phyloP scores from a whole-genome alignment of 192 early-diverging fungal species.

The Coemansia sp. region DNA sequence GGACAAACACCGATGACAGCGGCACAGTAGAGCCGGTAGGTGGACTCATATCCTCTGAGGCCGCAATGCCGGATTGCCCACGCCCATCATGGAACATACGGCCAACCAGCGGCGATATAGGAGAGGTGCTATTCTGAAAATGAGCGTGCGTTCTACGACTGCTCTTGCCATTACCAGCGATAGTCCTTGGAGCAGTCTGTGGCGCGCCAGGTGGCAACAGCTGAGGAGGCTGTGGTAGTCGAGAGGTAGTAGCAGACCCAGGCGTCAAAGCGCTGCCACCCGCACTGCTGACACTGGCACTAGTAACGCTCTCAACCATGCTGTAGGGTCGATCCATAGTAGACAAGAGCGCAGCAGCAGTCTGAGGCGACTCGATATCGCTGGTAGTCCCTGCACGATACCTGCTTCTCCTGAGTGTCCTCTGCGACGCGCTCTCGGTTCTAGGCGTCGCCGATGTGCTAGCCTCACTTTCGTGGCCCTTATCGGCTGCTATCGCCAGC shows the following conservation, averaged over 20 bases:
- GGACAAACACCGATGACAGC: slow-evolving; percentile 16
- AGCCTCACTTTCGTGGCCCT: slow-evolving; percentile 10
- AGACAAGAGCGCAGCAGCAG: slow-evolving; percentile 15
- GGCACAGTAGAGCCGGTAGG: not conserved
- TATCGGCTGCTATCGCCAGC: not conserved
- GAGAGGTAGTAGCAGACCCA: slow-evolving; percentile 2
- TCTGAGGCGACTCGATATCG: slow-evolving; percentile 47
- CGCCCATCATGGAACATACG: slow-evolving; percentile 7
- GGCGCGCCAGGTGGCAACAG: not conserved
- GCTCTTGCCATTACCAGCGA: not conserved
- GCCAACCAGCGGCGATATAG: slow-evolving; percentile 10
- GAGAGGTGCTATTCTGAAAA: slow-evolving; percentile 4
- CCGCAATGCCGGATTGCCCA: not conserved
- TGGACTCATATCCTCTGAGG: not conserved
- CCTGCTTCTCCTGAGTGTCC: slow-evolving; percentile 32
- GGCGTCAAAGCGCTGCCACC: slow-evolving; percentile 4
- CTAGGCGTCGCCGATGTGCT: slow-evolving; percentile 10
- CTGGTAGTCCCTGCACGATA: slow-evolving; percentile 53
- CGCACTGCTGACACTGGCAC: slow-evolving; percentile 19
- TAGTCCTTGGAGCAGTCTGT: slow-evolving; percentile 3
- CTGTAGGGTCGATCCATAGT: slow-evolving; percentile 39
- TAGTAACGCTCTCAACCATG: slow-evolving; percentile 49
- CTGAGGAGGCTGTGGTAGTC: not conserved
- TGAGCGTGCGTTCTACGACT: not conserved
- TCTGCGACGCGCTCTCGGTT: not conserved